Conservation (phyloP, 345 rosid genomes). For the Reutealis trisperma region DNA sequence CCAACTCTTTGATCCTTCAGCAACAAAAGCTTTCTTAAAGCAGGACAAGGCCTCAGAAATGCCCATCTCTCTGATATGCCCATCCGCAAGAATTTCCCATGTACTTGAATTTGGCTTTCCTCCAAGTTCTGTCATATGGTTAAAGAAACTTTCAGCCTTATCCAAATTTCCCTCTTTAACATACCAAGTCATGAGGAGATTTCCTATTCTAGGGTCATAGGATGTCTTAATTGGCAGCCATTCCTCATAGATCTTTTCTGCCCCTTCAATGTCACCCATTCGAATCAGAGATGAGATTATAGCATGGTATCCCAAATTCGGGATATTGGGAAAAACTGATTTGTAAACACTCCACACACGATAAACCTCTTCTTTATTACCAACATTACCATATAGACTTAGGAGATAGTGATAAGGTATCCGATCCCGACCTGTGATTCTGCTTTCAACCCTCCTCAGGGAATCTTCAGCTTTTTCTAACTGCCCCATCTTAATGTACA, state of each 20-base stretch:
- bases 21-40: slow-evolving; percentile 62
- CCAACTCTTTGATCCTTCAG: slow-evolving; percentile 60
- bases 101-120: slow-evolving; percentile 75
- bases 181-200: slow-evolving; percentile 65
- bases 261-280: slow-evolving; percentile 69
- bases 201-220: slow-evolving; percentile 81
- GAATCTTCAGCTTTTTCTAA: slow-evolving; percentile 78
- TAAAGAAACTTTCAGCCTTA: slow-evolving; percentile 57
- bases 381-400: slow-evolving; percentile 72
- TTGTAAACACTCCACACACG: slow-evolving; percentile 85
- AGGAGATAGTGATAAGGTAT: slow-evolving; percentile 87
- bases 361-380: slow-evolving; percentile 66
- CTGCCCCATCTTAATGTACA: slow-evolving; percentile 79
- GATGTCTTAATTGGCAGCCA: slow-evolving; percentile 71
- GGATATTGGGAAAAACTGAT: slow-evolving; percentile 68
- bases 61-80: slow-evolving; percentile 53
- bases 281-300: slow-evolving; percentile 70
- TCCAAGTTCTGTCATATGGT: slow-evolving; percentile 66
- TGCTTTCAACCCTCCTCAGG: slow-evolving; percentile 73
- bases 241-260: slow-evolving; percentile 70
- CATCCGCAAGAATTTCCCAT: slow-evolving; percentile 91
- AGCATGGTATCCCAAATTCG: slow-evolving; percentile 84
- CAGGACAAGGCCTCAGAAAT: slow-evolving; percentile 58
- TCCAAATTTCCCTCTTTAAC: slow-evolving; percentile 62
- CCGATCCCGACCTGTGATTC: slow-evolving; percentile 78